Conservation (phyloP, 169 alveolate genomes). For the Eimeria falciformis region DNA sequence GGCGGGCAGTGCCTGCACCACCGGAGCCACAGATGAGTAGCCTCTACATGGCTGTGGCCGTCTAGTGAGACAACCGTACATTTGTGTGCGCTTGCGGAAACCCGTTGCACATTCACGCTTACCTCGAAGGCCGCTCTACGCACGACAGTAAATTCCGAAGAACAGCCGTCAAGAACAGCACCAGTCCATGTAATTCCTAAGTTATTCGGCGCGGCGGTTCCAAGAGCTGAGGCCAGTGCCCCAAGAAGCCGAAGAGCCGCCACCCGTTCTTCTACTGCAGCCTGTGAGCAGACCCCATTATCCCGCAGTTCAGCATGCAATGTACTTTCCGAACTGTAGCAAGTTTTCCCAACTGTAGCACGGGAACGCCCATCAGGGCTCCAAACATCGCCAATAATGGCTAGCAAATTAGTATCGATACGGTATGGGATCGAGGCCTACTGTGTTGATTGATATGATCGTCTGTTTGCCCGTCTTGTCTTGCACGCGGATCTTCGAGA, state of each 20-base stretch:
- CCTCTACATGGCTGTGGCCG: too few relatives aligned
- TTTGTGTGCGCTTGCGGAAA: neutral
- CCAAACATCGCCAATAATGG: too few relatives aligned
- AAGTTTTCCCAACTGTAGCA: too few relatives aligned
- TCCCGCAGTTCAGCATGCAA: neutral
- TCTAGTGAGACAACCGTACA: too few relatives aligned
- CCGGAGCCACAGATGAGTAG: neutral
- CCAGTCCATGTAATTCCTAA: conserved; percentile 65
- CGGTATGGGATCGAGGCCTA: neutral
- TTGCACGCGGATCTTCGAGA: conserved; percentile 56
- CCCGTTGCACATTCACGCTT: neutral
- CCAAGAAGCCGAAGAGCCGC: conserved; percentile 75
- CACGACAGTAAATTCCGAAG: conserved; percentile 64
- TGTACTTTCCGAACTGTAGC: too few relatives aligned
- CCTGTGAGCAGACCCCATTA: conserved; percentile 1
- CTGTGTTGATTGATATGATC: conserved; percentile 73
- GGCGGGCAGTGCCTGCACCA: conserved; percentile 48
- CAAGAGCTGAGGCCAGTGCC: conserved; percentile 56
- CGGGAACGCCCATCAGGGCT: too few relatives aligned
- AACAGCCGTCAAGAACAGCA: conserved; percentile 45
- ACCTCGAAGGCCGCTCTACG: conserved; percentile 69
- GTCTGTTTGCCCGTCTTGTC: conserved; percentile 75
- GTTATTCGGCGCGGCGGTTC: conserved; percentile 27
- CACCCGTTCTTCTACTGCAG: conserved; percentile 73
- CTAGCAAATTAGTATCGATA: too few relatives aligned